These are phyloP conservation scores for Fusarium sterilihyphosum DNA, from an alignment of 2,329 filamentous ascomycete genomes.

Conservation along the genomic window DNA sequence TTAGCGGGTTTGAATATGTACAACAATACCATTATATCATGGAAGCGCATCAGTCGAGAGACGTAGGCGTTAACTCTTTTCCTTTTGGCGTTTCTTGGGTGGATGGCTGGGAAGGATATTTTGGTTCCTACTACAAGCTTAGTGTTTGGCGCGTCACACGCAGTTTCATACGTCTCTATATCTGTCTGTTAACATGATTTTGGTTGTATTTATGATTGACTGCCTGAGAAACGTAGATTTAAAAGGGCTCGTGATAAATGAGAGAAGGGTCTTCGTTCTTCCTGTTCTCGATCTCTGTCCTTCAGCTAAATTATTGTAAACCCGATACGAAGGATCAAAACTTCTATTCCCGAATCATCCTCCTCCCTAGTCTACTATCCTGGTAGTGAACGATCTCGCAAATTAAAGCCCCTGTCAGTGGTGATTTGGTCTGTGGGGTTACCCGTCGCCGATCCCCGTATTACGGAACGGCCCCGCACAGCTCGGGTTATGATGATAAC, in stretches of 20 bases:
- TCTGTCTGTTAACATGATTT: slow-evolving; percentile 24
- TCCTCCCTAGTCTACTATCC: neutral
- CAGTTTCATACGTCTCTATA: slow-evolving; percentile 37
- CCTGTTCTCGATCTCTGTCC: neutral
- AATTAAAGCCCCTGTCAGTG: slow-evolving; percentile 15
- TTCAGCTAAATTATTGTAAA: neutral
- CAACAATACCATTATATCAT: slow-evolving; percentile 25
- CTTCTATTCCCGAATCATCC: neutral
- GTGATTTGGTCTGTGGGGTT: slow-evolving; percentile 29
- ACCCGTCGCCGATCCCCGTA: slow-evolving; percentile 34
- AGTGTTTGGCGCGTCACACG: slow-evolving; percentile 38
- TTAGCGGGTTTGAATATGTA: slow-evolving; percentile 22
- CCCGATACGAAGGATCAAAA: neutral
- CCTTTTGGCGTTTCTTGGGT: slow-evolving; percentile 31
- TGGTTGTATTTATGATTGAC: neutral
- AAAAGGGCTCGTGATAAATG: neutral
- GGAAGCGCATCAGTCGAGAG: slow-evolving; percentile 31
- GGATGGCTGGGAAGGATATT: slow-evolving; percentile 20
- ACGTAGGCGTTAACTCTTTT: slow-evolving; percentile 22
- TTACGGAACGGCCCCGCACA: slow-evolving; percentile 41
- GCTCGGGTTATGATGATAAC: slow-evolving; percentile 32
- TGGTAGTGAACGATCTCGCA: neutral
- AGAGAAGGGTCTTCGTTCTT: neutral
- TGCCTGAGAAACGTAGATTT: neutral
- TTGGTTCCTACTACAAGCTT: slow-evolving; percentile 34